Evolutionary conservation across 768 basidiomycete species (phyloP).

Genomic region (Russula sp.): DNA sequence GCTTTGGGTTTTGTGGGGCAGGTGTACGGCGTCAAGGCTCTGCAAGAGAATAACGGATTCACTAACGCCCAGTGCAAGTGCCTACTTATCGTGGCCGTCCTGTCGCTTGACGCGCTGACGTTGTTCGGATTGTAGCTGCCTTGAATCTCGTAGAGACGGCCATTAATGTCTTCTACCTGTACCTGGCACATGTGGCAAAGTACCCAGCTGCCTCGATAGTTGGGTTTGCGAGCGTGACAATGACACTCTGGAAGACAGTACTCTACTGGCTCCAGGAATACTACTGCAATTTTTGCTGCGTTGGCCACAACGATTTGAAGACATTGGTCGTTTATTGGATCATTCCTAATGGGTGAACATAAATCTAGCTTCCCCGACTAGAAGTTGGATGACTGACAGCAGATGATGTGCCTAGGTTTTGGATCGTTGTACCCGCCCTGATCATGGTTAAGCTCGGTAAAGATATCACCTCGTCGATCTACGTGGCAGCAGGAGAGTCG

Average conservation of each 20-base stretch:
- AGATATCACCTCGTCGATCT: conserved; percentile 53
- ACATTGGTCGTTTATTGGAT: conserved; percentile 63
- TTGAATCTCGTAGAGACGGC: conserved; percentile 76
- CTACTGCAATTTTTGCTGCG: conserved; percentile 66
- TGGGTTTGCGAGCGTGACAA: conserved; percentile 66
- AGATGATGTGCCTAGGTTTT: conserved; percentile 48
- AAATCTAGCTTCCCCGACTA: neutral
- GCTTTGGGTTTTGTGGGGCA: conserved; percentile 32
- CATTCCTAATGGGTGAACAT: conserved; percentile 71
- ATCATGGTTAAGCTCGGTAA: conserved; percentile 59
- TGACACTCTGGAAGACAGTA: conserved; percentile 83
- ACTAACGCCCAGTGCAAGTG: conserved; percentile 72
- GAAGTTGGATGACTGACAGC: conserved; percentile 8
- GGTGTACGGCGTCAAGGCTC: conserved; percentile 71
- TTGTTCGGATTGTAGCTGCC: conserved; percentile 48
- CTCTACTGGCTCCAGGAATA: conserved; percentile 83
- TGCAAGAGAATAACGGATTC: conserved; percentile 71
- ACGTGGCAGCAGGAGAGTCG: conserved; percentile 32
- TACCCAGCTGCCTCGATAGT: conserved; percentile 69
- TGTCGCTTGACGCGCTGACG: neutral
- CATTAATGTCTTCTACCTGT: conserved; percentile 74
- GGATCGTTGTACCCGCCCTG: conserved; percentile 69
- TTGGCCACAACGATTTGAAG: conserved; percentile 65
- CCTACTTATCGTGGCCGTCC: neutral
- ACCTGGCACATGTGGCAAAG: conserved; percentile 59